These are phyloP conservation scores for Lactarius indigo DNA, from an alignment of 768 basidiomycete genomes.

Conservation along the genomic window DNA sequence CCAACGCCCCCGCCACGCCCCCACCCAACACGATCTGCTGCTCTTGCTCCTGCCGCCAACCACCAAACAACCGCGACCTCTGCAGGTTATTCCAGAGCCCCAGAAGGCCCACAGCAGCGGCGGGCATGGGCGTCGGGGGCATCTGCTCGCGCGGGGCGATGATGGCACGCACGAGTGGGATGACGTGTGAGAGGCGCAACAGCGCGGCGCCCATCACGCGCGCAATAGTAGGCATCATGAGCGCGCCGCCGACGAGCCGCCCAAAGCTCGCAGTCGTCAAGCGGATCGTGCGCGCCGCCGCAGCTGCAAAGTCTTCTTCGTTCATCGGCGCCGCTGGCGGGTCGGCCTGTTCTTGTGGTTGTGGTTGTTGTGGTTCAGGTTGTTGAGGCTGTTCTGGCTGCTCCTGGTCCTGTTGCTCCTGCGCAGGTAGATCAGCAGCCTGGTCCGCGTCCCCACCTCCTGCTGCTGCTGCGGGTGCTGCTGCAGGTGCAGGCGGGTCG, in stretches of 20 bases:
- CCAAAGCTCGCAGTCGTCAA: conserved; percentile 59
- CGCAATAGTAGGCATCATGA: conserved; percentile 65
- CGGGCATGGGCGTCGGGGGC: neutral
- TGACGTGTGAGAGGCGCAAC: conserved; percentile 48
- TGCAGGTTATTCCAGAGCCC: conserved; percentile 1
- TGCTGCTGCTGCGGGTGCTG: neutral
- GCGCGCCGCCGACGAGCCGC: conserved; percentile 63
- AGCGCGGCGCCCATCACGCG: conserved; percentile 61
- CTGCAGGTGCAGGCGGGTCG: neutral
- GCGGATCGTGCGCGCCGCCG: conserved; percentile 56
- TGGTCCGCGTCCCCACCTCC: neutral
- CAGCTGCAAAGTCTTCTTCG: conserved; percentile 39
- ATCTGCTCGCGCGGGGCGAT: conserved; percentile 23
- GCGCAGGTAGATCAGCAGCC: neutral
- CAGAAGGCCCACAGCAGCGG: neutral
- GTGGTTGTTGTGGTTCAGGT: neutral
- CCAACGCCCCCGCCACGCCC: neutral
- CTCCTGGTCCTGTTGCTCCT: neutral
- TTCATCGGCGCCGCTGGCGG: conserved; percentile 5
- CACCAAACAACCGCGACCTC: neutral
- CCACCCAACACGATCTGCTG: neutral
- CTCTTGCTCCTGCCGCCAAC: neutral
- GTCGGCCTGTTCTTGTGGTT: neutral
- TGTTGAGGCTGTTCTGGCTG: conserved; percentile 12
- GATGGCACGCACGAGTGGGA: conserved; percentile 35